phyloP scores from a whole-genome alignment of 2,329 filamentous ascomycete genomes.

The Xylaria sp. region DNA sequence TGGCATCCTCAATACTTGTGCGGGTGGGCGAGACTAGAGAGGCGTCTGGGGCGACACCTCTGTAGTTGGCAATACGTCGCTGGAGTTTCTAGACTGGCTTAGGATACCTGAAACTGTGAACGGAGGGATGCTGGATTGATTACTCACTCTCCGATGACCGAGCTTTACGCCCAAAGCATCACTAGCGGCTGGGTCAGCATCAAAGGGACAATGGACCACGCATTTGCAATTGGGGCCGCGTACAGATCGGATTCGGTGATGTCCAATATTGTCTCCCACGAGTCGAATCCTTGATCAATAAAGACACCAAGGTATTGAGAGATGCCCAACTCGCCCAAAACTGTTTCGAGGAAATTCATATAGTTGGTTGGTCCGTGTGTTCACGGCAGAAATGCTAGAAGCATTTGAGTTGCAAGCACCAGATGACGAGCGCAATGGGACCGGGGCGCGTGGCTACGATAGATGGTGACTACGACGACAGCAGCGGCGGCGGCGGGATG shows the following conservation, averaged over 20 bases:
- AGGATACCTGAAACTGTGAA: slow-evolving; percentile 15
- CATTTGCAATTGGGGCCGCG: slow-evolving; percentile 48
- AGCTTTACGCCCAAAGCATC: slow-evolving; percentile 81
- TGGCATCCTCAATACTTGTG: slow-evolving; percentile 64
- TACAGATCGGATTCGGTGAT: slow-evolving; percentile 87
- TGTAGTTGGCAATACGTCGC: slow-evolving; percentile 79
- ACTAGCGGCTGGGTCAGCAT: slow-evolving; percentile 54
- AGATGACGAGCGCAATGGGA: slow-evolving; percentile 8
- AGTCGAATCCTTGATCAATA: slow-evolving; percentile 83
- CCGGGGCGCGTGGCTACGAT: slow-evolving; percentile 6
- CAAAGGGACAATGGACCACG: slow-evolving; percentile 1
- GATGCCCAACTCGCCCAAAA: slow-evolving; percentile 81
- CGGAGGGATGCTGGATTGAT: neutral
- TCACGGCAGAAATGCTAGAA: slow-evolving; percentile 30
- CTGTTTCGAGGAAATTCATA: slow-evolving; percentile 72
- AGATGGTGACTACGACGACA: neutral
- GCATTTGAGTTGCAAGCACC: slow-evolving; percentile 33
- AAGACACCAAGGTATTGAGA: slow-evolving; percentile 80
- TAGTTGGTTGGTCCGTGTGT: slow-evolving; percentile 44
- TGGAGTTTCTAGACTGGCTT: slow-evolving; percentile 74
- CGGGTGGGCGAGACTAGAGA: slow-evolving; percentile 63
- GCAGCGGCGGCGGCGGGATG: neutral
- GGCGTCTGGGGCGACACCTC: slow-evolving; percentile 68
- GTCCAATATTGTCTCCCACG: slow-evolving; percentile 84
- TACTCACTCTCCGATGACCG: slow-evolving; percentile 79